Evolutionary conservation across 495 filamentous ascomycete species (phyloP), one percentile per base, ranked within the genome.

Genomic region (Staphylotrichum tortipilum): DNA sequence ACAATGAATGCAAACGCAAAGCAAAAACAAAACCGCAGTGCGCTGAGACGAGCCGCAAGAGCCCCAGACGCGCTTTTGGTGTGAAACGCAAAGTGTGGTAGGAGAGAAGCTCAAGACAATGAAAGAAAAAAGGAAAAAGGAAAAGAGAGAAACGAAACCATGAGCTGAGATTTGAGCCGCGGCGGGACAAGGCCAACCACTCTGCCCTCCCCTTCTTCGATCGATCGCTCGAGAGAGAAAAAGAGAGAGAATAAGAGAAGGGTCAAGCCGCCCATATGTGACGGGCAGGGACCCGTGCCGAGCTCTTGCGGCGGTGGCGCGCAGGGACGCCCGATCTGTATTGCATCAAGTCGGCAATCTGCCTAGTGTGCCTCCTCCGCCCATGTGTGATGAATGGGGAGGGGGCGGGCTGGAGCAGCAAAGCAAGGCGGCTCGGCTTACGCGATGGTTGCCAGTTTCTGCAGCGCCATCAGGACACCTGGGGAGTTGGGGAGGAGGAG

Each of bases 401-500:
- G n/a, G n/a, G n/a, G n/a, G n/a, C n/a, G n/a, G 17, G 12, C n/a
- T 7, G 26, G 26, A 33, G 18, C 19, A 26, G 36, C 28, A 40
- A 40, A 28, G 22, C 36, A 41, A 11, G 3, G 4, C 34, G n/a
- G n/a, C n/a, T n/a, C n/a, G n/a, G 50, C 50, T 52, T 52, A 52
- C 50, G 50, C 43, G 28, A 52, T 42, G n/a, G 42, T 12, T 12
- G 43, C 50, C 43, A 52, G 36, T 14, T 47, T 52, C 43, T 52
- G 50, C 40, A 52, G 50, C 15, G 50, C 35, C 17, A 47, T 46
- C 35, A 52, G 43, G 42, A 52, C 50, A 26, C 50, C 50, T 52
- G 19, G 9, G 12, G 3, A 14, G 9, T 23, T 37, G 36, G 40
- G n/a, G n/a, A n/a, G n/a, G n/a, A n/a, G n/a, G n/a, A n/a, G n/a